Percentiles rank a stretch among this genome's conserved stretches.
Evolutionary conservation across 495 filamentous ascomycete genomes (phyloP).

Genomic region (Thermothielavioides terrestris): DNA sequence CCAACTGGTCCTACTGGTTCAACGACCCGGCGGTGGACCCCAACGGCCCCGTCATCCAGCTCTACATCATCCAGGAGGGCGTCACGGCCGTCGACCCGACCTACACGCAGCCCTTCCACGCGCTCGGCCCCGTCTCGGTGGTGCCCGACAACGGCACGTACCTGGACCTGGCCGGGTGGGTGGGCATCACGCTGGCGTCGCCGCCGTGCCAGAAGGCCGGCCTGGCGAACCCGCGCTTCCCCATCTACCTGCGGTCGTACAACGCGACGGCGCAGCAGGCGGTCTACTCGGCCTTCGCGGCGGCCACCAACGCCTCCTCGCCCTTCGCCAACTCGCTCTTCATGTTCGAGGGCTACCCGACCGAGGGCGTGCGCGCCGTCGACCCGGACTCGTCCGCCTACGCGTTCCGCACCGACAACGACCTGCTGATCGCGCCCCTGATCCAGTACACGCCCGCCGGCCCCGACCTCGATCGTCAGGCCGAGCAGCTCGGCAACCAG

Average conservation of each 20-base stretch:
- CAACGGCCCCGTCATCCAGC: constrained; percentile 37
- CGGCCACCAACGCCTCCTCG: constrained; percentile 12
- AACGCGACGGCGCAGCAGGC: constrained; percentile 35
- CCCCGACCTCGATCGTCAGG: constrained; percentile 27
- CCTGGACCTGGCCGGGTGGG: constrained; percentile 37
- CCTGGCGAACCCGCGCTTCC: constrained; percentile 42
- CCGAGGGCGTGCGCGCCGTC: constrained; percentile 37
- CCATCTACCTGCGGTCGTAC: constrained; percentile 39
- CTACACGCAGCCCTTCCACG: constrained; percentile 39
- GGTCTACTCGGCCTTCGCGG: constrained; percentile 35
- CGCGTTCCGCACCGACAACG: constrained; percentile 33
- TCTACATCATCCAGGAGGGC: constrained; percentile 47
- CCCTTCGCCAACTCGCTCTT: constrained; percentile 35
- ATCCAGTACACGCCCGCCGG: constrained; percentile 31
- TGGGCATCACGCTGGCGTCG: constrained; percentile 27
- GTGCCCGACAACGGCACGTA: constrained; percentile 30
- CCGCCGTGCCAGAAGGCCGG: constrained; percentile 41
- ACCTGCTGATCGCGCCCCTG: constrained; percentile 39
- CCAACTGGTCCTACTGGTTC: constrained; percentile 46
- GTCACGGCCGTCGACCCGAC: constrained; percentile 29
- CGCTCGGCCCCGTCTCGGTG: constrained; percentile 35
- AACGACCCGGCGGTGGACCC: constrained; percentile 33
- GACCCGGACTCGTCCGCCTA: constrained; percentile 31
- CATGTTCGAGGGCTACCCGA: constrained; percentile 50
- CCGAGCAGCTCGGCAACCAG: constrained; percentile 29